Evolutionary conservation across 768 basidiomycete genomes (phyloP), one percentile per base, ranked within the genome.

Genomic region (Crucibulum laeve): DNA sequence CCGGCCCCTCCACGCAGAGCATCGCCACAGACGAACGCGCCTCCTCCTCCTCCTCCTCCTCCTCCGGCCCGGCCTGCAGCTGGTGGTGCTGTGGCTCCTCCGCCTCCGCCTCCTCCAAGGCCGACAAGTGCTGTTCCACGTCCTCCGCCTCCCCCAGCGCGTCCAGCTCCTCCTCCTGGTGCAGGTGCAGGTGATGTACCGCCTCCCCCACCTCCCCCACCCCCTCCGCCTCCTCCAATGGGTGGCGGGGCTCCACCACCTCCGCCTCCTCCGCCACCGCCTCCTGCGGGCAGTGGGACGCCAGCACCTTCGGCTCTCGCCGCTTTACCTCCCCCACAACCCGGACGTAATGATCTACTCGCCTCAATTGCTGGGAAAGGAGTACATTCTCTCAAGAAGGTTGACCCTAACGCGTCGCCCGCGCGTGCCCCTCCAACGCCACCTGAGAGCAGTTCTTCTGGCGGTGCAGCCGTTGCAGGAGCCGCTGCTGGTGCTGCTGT

Each of bases 301-400:
- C 57, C 60, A 11, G 55, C 44, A 8, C 25, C 54, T 42, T 42
- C 66, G 5, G 43, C 63, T 1, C 53, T 60, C 11, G 54, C 64
- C 8, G 53, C 52, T 4, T 50, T 80, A 1, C 74, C 82, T 4
- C 55, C 82, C 7, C 60, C 80, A 4, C 77, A 76, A 51, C 70
- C 80, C 14, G 87, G 79, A 4, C 77, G 89, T 18, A 62, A 56
- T 22, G 82, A 82, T 34, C 69, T 95, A 2, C 68, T 94, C 32
- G 83, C 82, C 0, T 84, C 84, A 10, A 94, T 95, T 49, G 85
- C 87, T 64, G 89, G 88, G 26, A 83, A 82, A 56, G 85, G 90
- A 28, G 67, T 92, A 1, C 75, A 82, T 52, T 70, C 75, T 2
- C 70, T 95, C 40, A 76, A 76, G 48, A 90, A 87, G 65, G 71